Base-by-base conservation (phyloP, 805 yeast species). In the Kodamaea lidongshanica region DNA sequence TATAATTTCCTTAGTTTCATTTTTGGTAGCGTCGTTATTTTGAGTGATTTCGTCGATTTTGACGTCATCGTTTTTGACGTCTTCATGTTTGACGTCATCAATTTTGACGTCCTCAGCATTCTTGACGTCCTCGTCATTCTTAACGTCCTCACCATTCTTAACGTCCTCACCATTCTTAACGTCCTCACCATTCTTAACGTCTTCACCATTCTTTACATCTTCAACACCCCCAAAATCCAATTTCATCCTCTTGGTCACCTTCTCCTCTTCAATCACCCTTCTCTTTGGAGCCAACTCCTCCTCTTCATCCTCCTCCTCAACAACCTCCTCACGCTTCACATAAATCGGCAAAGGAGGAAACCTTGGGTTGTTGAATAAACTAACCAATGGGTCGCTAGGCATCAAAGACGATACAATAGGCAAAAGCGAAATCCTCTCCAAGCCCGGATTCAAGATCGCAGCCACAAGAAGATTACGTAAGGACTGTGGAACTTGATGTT, bases 361-460 rank as follows among this genome's bases (percentile, higher is more conserved):
- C 45, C 92, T 65, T 23, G 95, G 94, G 44, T 81, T 80, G 32
- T 74, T 68, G 42, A 84, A 63, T 1, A 80, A 62, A 45, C 83
- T 73, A 23, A 78, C 49, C 12, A 72, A 48, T 6, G 64, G 69
- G 45, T 75, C 73, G 23, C 67, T 53, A 3, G 64, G 65, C 36
- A 80, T 49, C 5, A 81, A 46, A 2, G 63, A 56, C 8, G 74
- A 53, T 1, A 81, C 79, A 35, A 88, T 74, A 6, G 96, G 95
- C 37, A 83, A 61, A 17, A 83, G 64, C 9, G 86, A 77, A 23
- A 71, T 68, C 23, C 70, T 67, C 30, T 77, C 79, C 22, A 62
- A 61, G 4, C 81, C 84, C 2, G 95, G 95, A 48, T 70, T 74
- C 23, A 84, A 43, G 3, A 84, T 72, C n/a, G 82, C 55, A 3